Base-by-base conservation (phyloP, 768 basidiomycete species). In the Tulasnella sp. region DNA sequence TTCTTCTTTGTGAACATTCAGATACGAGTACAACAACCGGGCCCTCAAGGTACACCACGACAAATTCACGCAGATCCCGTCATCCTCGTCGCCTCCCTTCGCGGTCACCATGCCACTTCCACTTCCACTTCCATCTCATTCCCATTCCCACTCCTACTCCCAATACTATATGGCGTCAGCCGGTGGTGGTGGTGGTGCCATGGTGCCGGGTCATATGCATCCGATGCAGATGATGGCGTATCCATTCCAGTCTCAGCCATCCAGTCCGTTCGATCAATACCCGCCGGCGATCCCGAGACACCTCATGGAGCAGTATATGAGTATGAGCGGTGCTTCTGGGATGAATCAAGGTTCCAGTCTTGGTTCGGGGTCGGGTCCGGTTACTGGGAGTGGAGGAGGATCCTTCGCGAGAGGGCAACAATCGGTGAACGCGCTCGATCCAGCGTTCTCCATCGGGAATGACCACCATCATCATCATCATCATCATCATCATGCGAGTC, bases 31-130 rank as follows among this genome's bases (percentile, higher is more conserved):
- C 65, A 88, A 88, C 66, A 92, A 92, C 3, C 83, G 91, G 25
- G 73, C 77, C 8, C 77, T 97, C 43, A 92, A 92, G 68, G 94
- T 97, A 10, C 87, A 92, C 68, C 87, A 84, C 67, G 94, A 98
- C 76, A 87, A 85, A 69, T 91, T 83, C 68, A 75, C 80, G 1
- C 79, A 72, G 22, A 69, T 68, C n/a, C 25, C 41, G 15, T 30
- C 60, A 19, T 24, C 57, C 3, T 48, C 60, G 9, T 53, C 65
- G 4, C 65, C 67, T 11, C 70, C 68, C 45, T 67, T 57, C 53
- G 42, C 61, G 11, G 53, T 65, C 2, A 38, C 34, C 34, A 62
- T 65, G 15, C 63, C 65, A 52, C 67, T 65, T 60, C 64, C 60
- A 63, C 66, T 62, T 22, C 59, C 30, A 22, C 46, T 43, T 17